phyloP scores from a whole-genome alignment of 148 eudicot species.

The Cornus kousa region DNA sequence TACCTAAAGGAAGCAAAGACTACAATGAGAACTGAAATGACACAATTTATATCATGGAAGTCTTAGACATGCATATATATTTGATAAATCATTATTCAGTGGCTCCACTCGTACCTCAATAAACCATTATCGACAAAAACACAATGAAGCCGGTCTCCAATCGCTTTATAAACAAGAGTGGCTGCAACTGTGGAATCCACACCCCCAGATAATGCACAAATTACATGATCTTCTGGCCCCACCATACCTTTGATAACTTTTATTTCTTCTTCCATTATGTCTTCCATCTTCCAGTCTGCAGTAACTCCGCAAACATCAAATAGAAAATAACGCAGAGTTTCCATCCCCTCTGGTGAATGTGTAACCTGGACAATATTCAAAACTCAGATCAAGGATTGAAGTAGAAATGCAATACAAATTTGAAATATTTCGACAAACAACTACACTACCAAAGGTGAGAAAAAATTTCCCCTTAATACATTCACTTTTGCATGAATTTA shows the following conservation, averaged over 20 bases:
- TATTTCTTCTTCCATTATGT: slow-evolving; percentile 79
- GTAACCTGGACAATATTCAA: slow-evolving; percentile 59
- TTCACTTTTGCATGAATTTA: too few species aligned
- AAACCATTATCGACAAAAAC: slow-evolving; percentile 92
- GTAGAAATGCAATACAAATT: neutral
- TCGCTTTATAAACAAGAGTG: slow-evolving; percentile 92
- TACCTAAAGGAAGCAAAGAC: slow-evolving; percentile 42
- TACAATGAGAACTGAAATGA: slow-evolving; percentile 2
- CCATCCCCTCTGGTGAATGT: slow-evolving; percentile 94
- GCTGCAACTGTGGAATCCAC: slow-evolving; percentile 99
- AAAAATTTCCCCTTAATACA: too few species aligned
- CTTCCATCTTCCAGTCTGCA: slow-evolving; percentile 94
- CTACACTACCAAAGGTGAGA: neutral
- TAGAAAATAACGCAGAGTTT: slow-evolving; percentile 69
- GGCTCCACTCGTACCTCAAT: slow-evolving; percentile 52
- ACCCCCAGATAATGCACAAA: slow-evolving; percentile 95
- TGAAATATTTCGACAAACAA: neutral
- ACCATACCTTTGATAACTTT: slow-evolving; percentile 60
- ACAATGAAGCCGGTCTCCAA: slow-evolving; percentile 94
- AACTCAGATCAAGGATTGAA: neutral
- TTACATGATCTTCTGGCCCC: slow-evolving; percentile 86
- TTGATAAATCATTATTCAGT: neutral
- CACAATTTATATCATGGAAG: neutral
- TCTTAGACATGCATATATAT: neutral
- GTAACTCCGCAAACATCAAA: slow-evolving; percentile 78